phyloP scores from a whole-genome alignment of 768 basidiomycete genomes.

The Imleria badia region DNA sequence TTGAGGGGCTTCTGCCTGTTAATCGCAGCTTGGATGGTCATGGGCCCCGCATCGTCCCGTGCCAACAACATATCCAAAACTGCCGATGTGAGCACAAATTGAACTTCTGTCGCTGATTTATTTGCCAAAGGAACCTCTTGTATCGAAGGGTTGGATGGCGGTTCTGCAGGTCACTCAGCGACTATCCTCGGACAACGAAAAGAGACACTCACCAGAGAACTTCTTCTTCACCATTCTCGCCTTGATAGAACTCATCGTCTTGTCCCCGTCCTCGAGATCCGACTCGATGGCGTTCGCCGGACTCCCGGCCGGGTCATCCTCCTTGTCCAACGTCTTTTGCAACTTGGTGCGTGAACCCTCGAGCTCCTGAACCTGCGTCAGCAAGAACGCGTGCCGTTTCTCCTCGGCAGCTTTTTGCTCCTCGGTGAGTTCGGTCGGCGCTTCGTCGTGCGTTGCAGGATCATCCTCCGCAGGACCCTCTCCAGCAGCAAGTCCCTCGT shows the following conservation, averaged over 20 bases:
- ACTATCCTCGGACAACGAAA: neutral
- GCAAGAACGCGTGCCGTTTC: constrained; percentile 23
- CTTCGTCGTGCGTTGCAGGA: constrained; percentile 17
- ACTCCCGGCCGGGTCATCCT: neutral
- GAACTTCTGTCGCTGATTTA: constrained; percentile 6
- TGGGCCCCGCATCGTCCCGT: constrained; percentile 17
- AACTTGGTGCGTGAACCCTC: constrained; percentile 7
- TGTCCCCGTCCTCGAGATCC: constrained; percentile 18
- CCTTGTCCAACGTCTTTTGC: neutral
- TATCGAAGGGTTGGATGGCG: neutral
- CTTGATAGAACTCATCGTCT: constrained; percentile 7
- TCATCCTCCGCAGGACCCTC: constrained; percentile 9
- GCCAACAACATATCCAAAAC: constrained; percentile 9
- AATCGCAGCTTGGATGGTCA: constrained; percentile 11
- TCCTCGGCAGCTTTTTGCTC: constrained; percentile 23
- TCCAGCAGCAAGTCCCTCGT: neutral
- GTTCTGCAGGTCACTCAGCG: constrained; percentile 12
- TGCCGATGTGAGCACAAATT: neutral
- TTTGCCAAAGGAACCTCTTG: neutral
- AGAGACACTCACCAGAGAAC: constrained; percentile 18
- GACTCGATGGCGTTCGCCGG: constrained; percentile 7
- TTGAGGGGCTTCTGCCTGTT: neutral
- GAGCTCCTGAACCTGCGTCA: constrained; percentile 14
- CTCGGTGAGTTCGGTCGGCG: constrained; percentile 16
- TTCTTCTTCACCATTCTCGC: constrained; percentile 19